Evolutionary conservation across 108 stramenopile species (phyloP), one percentile per base, ranked within the genome.

Genomic region (Stephanodiscus triporus): DNA sequence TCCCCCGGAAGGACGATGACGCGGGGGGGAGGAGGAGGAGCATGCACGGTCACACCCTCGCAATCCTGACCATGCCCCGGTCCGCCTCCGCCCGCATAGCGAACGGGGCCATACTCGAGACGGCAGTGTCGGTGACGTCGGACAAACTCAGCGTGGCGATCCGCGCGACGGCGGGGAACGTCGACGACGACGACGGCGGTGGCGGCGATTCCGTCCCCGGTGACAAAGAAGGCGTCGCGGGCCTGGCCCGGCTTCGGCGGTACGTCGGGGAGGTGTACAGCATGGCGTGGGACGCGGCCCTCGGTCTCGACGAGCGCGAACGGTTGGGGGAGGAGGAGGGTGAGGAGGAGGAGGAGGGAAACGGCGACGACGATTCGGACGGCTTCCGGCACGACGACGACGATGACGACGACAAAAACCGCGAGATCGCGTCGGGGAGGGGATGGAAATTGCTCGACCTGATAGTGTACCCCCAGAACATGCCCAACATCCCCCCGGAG

Each of bases 201-300:
- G 80, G 65, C n/a, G 62, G 34, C 0, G 20, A 78, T n/a, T n/a
- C n/a, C 49, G 32, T n/a, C n/a, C n/a, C n/a, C n/a, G n/a, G n/a
- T n/a, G n/a, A 23, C 19, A 49, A 81, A 17, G 16, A 17, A n/a
- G n/a, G n/a, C 16, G 26, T 22, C 38, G 87, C 84, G 11, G 89
- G 89, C 49, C 65, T 95, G 48, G 82, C 88, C 10, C 71, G 73
- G 26, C 62, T 95, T 17, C 84, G 94, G 59, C 71, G 87, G 47
- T 95, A 91, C 55, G 90, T 88, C 8, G 91, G 94, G 16, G 91
- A 92, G 72, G 84, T 95, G 17, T 95, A 95, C 73, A 86, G 84
- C 24, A 80, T 83, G 51, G 71, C 89, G 13, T 95, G 94, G 94
- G 94, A 95, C 69, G 72, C 78, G 20, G 89, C 84, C 61, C 58